Evolutionary conservation across 257 asterid species (phyloP).

Genomic region (Phtheirospermum japonicum): DNA sequence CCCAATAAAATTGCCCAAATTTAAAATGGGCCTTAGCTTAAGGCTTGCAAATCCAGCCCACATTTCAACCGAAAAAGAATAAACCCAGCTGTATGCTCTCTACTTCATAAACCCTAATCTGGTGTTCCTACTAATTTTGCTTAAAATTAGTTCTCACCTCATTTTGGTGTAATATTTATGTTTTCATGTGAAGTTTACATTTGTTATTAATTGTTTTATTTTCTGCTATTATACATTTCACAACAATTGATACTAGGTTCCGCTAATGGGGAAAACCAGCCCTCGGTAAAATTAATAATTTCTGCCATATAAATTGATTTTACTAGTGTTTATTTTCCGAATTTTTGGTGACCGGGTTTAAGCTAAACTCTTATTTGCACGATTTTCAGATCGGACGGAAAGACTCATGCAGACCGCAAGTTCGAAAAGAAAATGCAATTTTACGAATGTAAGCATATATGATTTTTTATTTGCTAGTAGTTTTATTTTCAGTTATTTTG

Average conservation of each 20-base stretch:
- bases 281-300: constrained; percentile 29
- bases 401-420: constrained; percentile 50
- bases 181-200: background rate
- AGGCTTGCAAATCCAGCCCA: background rate
- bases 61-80: background rate
- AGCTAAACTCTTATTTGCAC: background rate
- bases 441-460: constrained; percentile 45
- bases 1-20: too few species aligned
- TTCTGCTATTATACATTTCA: constrained; percentile 1
- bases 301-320: background rate
- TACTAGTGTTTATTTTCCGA: background rate
- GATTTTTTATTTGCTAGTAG: background rate
- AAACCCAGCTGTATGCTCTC: background rate
- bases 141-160: too few species aligned
- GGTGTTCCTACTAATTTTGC: background rate
- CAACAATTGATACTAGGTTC: background rate
- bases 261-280: constrained; percentile 47
- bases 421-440: constrained; percentile 71
- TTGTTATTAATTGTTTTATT: background rate
- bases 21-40: too few species aligned
- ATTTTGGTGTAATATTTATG: background rate
- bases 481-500: background rate
- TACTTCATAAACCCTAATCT: constrained; percentile 25
- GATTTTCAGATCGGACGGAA: constrained; percentile 45
- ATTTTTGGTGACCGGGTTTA: background rate